Evolutionary conservation across 208 protist genomes (phyloP).

Genomic region (Leishmania gerbilli): DNA sequence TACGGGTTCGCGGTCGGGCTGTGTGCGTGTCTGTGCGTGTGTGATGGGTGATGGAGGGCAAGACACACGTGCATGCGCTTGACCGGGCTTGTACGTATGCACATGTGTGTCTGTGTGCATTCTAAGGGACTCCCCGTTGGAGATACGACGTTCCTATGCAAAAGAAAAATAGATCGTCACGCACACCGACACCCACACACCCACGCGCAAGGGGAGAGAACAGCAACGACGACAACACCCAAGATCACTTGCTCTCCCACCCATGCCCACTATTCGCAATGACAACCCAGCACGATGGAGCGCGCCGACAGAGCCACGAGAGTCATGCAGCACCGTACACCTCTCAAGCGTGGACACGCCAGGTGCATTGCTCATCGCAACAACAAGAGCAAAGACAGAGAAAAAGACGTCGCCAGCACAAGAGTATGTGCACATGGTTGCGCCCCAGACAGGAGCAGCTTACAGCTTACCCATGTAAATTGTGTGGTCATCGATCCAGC

Average conservation of each 20-base stretch:
- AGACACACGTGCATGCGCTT: background rate
- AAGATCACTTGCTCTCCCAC: background rate
- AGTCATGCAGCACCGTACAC: background rate
- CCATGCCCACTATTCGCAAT: background rate
- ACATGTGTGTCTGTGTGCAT: background rate
- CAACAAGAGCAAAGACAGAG: background rate
- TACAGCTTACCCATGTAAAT: slow-evolving; percentile 96
- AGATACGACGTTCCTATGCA: slow-evolving; percentile 9
- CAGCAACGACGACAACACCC: background rate
- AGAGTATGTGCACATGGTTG: background rate
- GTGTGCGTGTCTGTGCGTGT: background rate
- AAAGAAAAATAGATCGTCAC: slow-evolving; percentile 11
- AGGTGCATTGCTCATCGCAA: background rate
- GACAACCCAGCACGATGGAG: background rate
- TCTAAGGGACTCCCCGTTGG: background rate
- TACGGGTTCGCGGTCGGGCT: background rate
- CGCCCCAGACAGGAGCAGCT: background rate
- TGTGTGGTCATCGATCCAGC: slow-evolving; percentile 93
- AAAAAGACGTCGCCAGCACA: background rate
- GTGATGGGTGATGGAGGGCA: background rate
- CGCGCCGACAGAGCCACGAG: background rate
- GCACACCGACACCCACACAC: slow-evolving; percentile 1
- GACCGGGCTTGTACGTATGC: background rate
- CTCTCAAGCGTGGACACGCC: background rate
- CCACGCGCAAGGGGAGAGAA: background rate